Conservation (phyloP, 208 protist genomes). For the Leishmania lainsoni region DNA sequence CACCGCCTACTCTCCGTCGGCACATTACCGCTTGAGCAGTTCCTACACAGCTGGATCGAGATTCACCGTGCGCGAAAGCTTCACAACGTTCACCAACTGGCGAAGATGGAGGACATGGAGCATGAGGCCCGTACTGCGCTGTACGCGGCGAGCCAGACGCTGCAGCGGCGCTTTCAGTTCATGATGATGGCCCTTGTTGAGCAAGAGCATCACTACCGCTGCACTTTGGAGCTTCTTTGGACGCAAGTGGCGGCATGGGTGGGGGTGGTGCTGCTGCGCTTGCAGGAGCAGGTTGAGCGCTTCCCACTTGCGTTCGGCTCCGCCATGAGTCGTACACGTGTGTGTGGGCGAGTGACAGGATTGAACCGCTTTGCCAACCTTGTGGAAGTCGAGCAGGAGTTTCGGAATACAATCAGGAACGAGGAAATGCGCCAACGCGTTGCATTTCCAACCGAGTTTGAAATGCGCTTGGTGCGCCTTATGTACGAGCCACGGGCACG, state of each 20-base stretch:
- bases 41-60: slow-evolving; percentile 46
- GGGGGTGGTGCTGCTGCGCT: slow-evolving; percentile 33
- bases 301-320: slow-evolving; percentile 59
- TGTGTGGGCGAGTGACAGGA: slow-evolving; percentile 46
- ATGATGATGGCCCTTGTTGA: slow-evolving; percentile 16
- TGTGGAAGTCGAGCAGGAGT: slow-evolving; percentile 25
- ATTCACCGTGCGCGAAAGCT: slow-evolving; percentile 31
- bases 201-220: slow-evolving; percentile 51
- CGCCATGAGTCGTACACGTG: slow-evolving; percentile 42
- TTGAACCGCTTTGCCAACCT: slow-evolving; percentile 51
- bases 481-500: slow-evolving; percentile 20
- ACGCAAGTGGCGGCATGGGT: slow-evolving; percentile 35
- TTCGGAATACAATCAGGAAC: slow-evolving; percentile 15
- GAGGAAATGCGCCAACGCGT: slow-evolving; percentile 23
- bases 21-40: slow-evolving; percentile 31
- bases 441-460: slow-evolving; percentile 3
- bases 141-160: slow-evolving; percentile 19
- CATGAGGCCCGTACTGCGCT: slow-evolving; percentile 38
- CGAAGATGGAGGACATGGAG: slow-evolving; percentile 29
- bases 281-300: slow-evolving; percentile 45
- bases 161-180: slow-evolving; percentile 20
- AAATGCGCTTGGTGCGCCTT: slow-evolving; percentile 1
- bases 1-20: slow-evolving; percentile 38
- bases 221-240: slow-evolving; percentile 38
- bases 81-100: slow-evolving; percentile 8